phyloP scores from a whole-genome alignment of 2,329 filamentous ascomycete species.

The Capronia coronata region DNA sequence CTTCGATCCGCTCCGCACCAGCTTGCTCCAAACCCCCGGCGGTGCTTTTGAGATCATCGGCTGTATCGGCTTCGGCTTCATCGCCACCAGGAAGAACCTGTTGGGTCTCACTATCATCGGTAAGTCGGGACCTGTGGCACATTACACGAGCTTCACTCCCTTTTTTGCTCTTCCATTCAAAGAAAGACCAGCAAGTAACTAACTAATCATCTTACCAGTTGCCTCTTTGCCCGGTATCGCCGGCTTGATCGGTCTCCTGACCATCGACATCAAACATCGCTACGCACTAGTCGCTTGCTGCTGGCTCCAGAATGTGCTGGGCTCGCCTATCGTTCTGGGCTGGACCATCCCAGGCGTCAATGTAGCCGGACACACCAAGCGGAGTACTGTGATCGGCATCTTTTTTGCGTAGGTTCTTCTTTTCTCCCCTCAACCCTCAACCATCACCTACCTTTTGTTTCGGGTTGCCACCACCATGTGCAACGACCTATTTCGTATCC shows the following conservation, averaged over 20 bases:
- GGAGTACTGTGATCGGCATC: conserved; percentile 44
- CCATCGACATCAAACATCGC: conserved; percentile 42
- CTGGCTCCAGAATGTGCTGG: conserved; percentile 48
- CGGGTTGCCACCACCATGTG: no score
- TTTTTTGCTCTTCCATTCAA: no score
- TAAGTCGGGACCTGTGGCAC: no score
- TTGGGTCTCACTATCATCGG: conserved; percentile 15
- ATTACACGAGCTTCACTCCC: no score
- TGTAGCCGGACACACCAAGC: conserved; percentile 48
- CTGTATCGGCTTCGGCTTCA: conserved; percentile 16
- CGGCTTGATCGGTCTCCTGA: conserved; percentile 47
- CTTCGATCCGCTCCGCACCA: conserved; percentile 34
- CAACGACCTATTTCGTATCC: no score
- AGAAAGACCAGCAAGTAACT: no score
- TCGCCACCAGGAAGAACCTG: conserved; percentile 20
- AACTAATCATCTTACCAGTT: conserved; percentile 26
- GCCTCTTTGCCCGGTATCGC: conserved; percentile 31
- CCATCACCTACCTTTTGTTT: no score
- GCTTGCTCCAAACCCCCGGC: conserved; percentile 34
- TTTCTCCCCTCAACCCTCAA: no score
- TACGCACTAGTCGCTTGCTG: conserved; percentile 48
- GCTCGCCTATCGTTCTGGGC: conserved; percentile 46
- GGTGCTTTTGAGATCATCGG: conserved; percentile 33
- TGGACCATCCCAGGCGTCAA: conserved; percentile 48
- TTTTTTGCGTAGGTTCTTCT: conserved; percentile 37